A percentile compares a stretch with the other conserved stretches of the same genome.
Conservation (phyloP, 768 basidiomycete species). For the Lactarius pseudohatsudake region DNA sequence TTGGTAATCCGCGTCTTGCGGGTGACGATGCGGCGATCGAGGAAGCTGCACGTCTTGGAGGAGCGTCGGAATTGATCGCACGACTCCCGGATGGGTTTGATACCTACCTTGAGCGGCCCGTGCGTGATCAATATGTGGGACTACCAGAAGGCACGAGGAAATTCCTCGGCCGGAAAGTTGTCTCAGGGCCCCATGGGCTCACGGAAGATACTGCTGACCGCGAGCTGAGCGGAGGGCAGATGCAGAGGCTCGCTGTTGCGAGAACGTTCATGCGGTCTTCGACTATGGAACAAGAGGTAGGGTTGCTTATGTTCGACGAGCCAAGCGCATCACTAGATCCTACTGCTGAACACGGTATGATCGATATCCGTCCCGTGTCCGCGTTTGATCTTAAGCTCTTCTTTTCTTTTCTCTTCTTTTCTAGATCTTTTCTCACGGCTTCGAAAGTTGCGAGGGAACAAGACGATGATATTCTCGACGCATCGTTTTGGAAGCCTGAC, state of each 20-base stretch:
- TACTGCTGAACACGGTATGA: slow-evolving; percentile 65
- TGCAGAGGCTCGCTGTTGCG: slow-evolving; percentile 74
- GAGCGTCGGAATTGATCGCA: slow-evolving; percentile 63
- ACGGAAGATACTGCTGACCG: slow-evolving; percentile 1
- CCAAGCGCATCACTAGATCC: slow-evolving; percentile 75
- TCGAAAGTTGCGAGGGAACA: slow-evolving; percentile 64
- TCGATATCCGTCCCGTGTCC: neutral
- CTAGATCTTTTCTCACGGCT: slow-evolving; percentile 72
- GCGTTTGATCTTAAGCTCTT: neutral
- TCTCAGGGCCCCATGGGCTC: neutral
- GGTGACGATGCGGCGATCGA: slow-evolving; percentile 56
- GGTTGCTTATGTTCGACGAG: slow-evolving; percentile 70
- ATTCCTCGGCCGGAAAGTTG: slow-evolving; percentile 58
- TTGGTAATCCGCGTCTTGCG: slow-evolving; percentile 61
- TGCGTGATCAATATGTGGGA: slow-evolving; percentile 63
- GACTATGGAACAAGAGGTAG: slow-evolving; percentile 45
- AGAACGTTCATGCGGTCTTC: slow-evolving; percentile 73
- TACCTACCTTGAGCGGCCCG: slow-evolving; percentile 68
- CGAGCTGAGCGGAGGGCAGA: slow-evolving; percentile 65
- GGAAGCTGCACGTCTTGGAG: slow-evolving; percentile 67
- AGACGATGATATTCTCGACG: slow-evolving; percentile 82
- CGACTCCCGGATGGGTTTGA: slow-evolving; percentile 65
- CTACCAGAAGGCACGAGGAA: slow-evolving; percentile 63
- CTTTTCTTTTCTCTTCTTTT: neutral
- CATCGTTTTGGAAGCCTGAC: slow-evolving; percentile 71